Conservation (phyloP, 2,329 filamentous ascomycete species). For the Capronia epimyces region DNA sequence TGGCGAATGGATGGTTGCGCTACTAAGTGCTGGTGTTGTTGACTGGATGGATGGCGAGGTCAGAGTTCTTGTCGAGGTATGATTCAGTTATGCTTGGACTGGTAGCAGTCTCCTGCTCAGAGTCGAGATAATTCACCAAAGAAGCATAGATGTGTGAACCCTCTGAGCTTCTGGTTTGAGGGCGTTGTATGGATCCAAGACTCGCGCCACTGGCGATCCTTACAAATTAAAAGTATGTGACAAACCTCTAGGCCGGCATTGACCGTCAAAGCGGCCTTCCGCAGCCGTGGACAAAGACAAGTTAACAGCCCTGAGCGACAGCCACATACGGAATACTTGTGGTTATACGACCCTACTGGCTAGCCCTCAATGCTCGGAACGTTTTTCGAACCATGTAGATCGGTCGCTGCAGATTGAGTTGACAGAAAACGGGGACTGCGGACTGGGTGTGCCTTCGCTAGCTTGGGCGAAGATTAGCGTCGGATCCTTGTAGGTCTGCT, state of each 20-base stretch:
- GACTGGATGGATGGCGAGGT: constrained; percentile 47
- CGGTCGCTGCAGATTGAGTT: background rate
- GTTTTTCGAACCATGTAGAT: background rate
- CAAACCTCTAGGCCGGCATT: background rate
- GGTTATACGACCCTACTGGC: background rate
- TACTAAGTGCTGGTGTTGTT: constrained; percentile 39
- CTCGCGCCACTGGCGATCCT: background rate
- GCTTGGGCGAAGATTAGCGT: background rate
- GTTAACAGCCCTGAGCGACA: background rate
- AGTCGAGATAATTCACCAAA: background rate
- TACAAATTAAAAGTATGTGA: background rate
- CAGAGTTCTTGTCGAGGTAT: constrained; percentile 40
- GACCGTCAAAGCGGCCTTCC: background rate
- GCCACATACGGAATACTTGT: background rate
- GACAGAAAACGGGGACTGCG: background rate
- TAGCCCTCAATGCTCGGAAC: background rate
- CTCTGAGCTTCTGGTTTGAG: background rate
- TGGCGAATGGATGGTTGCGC: constrained; percentile 42
- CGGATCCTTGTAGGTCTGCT: background rate
- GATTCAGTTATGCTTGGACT: constrained; percentile 2
- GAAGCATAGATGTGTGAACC: background rate
- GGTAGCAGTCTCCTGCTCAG: no score
- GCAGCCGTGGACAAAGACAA: background rate
- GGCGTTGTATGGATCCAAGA: no score
- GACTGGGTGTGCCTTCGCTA: background rate